Evolutionary conservation across 2,329 filamentous ascomycete species (phyloP).

Genomic region (Ilyonectria destructans): DNA sequence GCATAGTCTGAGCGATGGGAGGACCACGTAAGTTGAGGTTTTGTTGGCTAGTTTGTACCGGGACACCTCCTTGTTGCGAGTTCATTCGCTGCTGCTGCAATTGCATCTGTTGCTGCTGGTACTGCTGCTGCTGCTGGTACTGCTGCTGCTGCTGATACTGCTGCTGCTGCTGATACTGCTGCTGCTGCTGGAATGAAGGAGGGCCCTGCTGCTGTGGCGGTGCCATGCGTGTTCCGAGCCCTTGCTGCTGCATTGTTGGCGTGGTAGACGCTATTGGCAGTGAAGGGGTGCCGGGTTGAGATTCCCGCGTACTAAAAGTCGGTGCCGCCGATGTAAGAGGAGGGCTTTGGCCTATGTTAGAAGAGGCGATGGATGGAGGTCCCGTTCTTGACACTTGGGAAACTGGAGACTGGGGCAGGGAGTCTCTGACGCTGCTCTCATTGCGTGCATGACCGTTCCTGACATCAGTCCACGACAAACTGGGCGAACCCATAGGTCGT

Average conservation of each 20-base stretch:
- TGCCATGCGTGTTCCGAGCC: conserved; percentile 31
- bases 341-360: conserved; percentile 46
- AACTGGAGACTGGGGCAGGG: conserved; percentile 45
- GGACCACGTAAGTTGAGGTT: conserved; percentile 25
- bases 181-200: conserved; percentile 30
- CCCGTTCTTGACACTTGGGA: conserved; percentile 45
- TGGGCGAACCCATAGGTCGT: conserved; percentile 38
- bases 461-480: conserved; percentile 35
- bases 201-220: conserved; percentile 33
- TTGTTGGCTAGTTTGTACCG: conserved; percentile 37
- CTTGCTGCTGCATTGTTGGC: conserved; percentile 37
- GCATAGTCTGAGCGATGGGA: conserved; percentile 28
- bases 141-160: conserved; percentile 30
- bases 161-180: conserved; percentile 11
- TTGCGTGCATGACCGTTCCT: conserved; percentile 24
- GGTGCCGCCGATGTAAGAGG: conserved; percentile 36
- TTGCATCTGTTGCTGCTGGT: conserved; percentile 2
- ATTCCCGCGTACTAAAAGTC: conserved; percentile 33
- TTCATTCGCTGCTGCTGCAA: conserved; percentile 12
- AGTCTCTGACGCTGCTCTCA: conserved; percentile 32
- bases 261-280: conserved; percentile 35
- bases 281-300: conserved; percentile 35
- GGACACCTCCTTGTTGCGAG: conserved; percentile 30
- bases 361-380: conserved; percentile 46
- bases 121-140: conserved; percentile 9